Conservation (phyloP, 2,329 filamentous ascomycete species). For the Fusarium mundagurra region DNA sequence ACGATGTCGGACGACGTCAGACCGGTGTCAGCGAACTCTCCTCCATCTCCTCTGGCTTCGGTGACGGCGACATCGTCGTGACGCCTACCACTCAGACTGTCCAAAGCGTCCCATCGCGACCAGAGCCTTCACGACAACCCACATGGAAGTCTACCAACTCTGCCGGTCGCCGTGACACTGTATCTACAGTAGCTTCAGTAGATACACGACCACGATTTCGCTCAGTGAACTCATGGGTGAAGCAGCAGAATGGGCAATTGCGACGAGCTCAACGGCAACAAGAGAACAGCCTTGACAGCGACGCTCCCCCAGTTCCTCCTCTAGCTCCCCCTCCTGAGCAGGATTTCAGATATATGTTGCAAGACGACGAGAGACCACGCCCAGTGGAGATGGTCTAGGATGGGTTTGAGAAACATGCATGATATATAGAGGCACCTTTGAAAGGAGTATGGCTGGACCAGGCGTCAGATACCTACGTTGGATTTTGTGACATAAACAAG, state of each 20-base stretch:
- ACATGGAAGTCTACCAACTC: slow-evolving; percentile 29
- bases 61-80: slow-evolving; percentile 67
- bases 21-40: slow-evolving; percentile 63
- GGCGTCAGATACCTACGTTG: slow-evolving; percentile 10
- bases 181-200: slow-evolving; percentile 63
- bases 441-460: slow-evolving; percentile 18
- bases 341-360: slow-evolving; percentile 61
- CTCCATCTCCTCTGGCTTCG: slow-evolving; percentile 72
- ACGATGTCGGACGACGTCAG: slow-evolving; percentile 30
- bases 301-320: slow-evolving; percentile 53
- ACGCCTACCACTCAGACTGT: slow-evolving; percentile 44
- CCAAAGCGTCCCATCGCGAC: slow-evolving; percentile 27
- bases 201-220: slow-evolving; percentile 66
- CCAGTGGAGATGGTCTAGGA: slow-evolving; percentile 48
- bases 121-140: slow-evolving; percentile 18
- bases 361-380: slow-evolving; percentile 59
- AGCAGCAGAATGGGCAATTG: slow-evolving; percentile 67
- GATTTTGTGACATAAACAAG: slow-evolving; percentile 8
- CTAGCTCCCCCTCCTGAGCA: slow-evolving; percentile 56
- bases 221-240: slow-evolving; percentile 70
- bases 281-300: slow-evolving; percentile 30
- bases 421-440: background rate
- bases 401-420: background rate
- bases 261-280: slow-evolving; percentile 56
- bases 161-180: slow-evolving; percentile 56